phyloP scores from a whole-genome alignment of 257 asterid species.

The Petrea volubilis region DNA sequence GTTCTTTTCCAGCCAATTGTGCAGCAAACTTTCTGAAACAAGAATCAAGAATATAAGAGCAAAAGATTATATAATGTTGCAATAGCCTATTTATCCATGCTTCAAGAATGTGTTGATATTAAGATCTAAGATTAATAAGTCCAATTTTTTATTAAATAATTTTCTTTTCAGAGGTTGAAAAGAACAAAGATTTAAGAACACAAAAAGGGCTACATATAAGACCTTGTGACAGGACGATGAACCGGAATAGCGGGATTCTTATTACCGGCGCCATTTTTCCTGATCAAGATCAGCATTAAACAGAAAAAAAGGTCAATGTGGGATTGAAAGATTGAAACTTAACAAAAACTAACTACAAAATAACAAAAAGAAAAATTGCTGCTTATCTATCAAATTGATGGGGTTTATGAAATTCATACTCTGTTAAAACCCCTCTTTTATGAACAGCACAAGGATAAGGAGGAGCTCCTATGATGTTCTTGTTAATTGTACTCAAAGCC shows the following conservation, averaged over 20 bases:
- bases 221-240: slow-evolving; percentile 87
- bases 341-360: not conserved
- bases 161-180: not conserved
- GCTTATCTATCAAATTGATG: not conserved
- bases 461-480: slow-evolving; percentile 58
- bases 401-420: slow-evolving; percentile 43
- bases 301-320: not conserved
- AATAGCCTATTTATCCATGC: not conserved
- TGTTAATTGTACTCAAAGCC: slow-evolving; percentile 69
- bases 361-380: not conserved
- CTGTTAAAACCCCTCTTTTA: slow-evolving; percentile 59
- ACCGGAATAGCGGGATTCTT: slow-evolving; percentile 47
- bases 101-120: not conserved
- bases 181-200: not conserved
- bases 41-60: not conserved
- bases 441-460: slow-evolving; percentile 57
- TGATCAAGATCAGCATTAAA: slow-evolving; percentile 32
- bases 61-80: not conserved
- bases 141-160: not conserved
- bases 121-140: not conserved
- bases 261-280: slow-evolving; percentile 42
- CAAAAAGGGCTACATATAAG: slow-evolving; percentile 2
- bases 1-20: slow-evolving; percentile 45
- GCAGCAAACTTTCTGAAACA: slow-evolving; percentile 49
- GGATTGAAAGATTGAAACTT: not conserved